Conservation (phyloP, 2,329 filamentous ascomycete species). For the Zalaria sp. region DNA sequence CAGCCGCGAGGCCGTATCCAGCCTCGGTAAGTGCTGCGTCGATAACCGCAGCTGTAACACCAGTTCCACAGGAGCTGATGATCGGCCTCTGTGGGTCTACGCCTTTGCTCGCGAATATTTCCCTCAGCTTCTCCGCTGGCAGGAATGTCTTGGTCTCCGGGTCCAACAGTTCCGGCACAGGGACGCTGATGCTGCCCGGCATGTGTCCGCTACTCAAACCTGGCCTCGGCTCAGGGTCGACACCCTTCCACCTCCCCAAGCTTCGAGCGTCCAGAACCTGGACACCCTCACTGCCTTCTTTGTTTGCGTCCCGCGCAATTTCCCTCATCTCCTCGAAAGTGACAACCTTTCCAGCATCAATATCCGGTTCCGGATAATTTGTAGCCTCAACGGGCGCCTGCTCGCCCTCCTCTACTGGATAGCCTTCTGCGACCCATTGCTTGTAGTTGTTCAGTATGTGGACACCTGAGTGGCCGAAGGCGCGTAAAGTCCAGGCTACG, state of each 20-base stretch:
- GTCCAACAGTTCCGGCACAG: conserved; percentile 68
- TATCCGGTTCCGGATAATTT: conserved; percentile 27
- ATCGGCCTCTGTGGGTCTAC: conserved; percentile 69
- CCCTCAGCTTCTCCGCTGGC: conserved; percentile 54
- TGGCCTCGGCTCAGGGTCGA: conserved; percentile 71
- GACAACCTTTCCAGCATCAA: conserved; percentile 50
- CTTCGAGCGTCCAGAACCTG: conserved; percentile 84
- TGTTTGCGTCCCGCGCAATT: conserved; percentile 60
- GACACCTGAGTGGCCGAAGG: conserved; percentile 80
- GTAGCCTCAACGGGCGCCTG: conserved; percentile 33
- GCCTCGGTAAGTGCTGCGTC: conserved; percentile 76
- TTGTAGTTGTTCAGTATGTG: conserved; percentile 93
- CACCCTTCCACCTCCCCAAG: conserved; percentile 65
- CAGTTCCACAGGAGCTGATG: conserved; percentile 80
- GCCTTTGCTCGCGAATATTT: conserved; percentile 66
- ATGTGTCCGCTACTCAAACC: conserved; percentile 81
- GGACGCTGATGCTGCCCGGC: conserved; percentile 72
- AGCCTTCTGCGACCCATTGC: conserved; percentile 75
- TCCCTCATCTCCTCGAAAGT: conserved; percentile 73
- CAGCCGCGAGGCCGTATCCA: conserved; percentile 51
- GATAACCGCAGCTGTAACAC: conserved; percentile 82
- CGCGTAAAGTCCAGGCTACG: conserved; percentile 82
- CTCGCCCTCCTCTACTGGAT: conserved; percentile 67
- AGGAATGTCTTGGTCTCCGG: conserved; percentile 69
- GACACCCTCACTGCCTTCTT: conserved; percentile 68